Base-by-base conservation (phyloP, 1,284 basidiomycete genomes). In the Ganoderma sinense region DNA sequence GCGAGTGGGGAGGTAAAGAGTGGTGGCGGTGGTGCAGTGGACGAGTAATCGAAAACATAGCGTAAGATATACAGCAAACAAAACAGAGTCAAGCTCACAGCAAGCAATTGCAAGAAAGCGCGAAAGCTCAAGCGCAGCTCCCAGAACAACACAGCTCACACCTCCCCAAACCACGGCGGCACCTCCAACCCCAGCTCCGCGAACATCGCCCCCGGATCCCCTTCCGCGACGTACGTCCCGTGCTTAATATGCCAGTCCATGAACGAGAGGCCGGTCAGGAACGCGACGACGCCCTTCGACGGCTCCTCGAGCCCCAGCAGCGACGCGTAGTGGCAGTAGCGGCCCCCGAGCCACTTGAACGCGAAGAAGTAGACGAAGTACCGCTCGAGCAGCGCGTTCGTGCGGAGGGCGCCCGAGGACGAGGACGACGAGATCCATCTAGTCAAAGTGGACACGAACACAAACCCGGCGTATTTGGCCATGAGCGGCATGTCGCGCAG, bases 251-350 rank as follows among this genome's bases (percentile, higher is more conserved):
- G 4, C 58, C 33, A 39, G n/a, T 60, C 58, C 13, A 60, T 1
- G 2, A 7, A 7, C 6, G 58, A 11, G 5, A 36, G 13, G 18
- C 13, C 11, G n/a, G 4, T n/a, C 14, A 7, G n/a, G 2, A 61
- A 13, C 7, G n/a, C 39, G 23, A 39, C 39, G n/a, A 7, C 13
- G 23, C 36, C 10, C 10, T 6, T 10, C 7, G 5, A 4, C 23
- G 59, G 39, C n/a, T 61, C 23, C 23, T 41, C 36, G 33, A 61
- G 39, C 39, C 39, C 59, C 14, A 61, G 18, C 3, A 61, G 29
- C 11, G 59, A 61, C 6, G 59, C 59, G n/a, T 61, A 43, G 14
- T 61, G 59, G 36, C 36, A 61, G 59, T 61, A 61, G 13, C 23
- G 23, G n/a, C 59, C 59, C 2, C 36, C 59, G 8, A 61, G 23